Conservation (phyloP, 2,329 filamentous ascomycete genomes). For the Xylariomycetidae sp. region DNA sequence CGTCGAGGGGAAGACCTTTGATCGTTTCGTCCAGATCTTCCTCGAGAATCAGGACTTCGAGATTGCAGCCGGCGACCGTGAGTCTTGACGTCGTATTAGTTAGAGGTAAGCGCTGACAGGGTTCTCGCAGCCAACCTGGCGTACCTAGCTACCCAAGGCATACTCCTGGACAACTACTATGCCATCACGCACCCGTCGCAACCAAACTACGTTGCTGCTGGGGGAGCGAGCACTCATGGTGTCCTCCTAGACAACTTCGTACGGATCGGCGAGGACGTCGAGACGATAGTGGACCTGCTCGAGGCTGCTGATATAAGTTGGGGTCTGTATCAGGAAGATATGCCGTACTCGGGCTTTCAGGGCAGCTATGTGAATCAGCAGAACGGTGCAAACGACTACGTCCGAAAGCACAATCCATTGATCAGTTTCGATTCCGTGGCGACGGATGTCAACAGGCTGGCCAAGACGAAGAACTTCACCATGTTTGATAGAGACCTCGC, state of each 20-base stretch:
- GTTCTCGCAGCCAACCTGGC: constrained; percentile 32
- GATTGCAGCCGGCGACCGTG: constrained; percentile 44
- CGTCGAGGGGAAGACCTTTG: constrained; percentile 52
- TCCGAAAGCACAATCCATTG: constrained; percentile 57
- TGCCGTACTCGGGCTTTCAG: constrained; percentile 44
- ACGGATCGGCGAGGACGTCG: constrained; percentile 35
- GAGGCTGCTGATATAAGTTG: constrained; percentile 43
- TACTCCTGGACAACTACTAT: constrained; percentile 49
- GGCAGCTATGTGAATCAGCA: constrained; percentile 49
- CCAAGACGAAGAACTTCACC: constrained; percentile 28
- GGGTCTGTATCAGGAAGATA: constrained; percentile 51
- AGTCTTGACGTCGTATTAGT: constrained; percentile 8
- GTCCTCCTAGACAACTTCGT: constrained; percentile 49
- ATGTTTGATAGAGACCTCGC: constrained; percentile 24
- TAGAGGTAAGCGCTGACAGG: constrained; percentile 1
- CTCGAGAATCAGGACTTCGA: constrained; percentile 55
- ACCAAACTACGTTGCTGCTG: constrained; percentile 58
- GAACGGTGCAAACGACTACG: constrained; percentile 55
- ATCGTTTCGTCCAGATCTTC: constrained; percentile 59
- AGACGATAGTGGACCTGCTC: constrained; percentile 45
- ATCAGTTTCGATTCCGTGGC: constrained; percentile 28
- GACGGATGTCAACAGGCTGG: constrained; percentile 20
- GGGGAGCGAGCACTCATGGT: constrained; percentile 53
- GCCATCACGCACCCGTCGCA: constrained; percentile 54
- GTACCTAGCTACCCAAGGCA: constrained; percentile 48